Conservation (phyloP, 2,329 filamentous ascomycete genomes). For the Kalaharituber pfeilii region DNA sequence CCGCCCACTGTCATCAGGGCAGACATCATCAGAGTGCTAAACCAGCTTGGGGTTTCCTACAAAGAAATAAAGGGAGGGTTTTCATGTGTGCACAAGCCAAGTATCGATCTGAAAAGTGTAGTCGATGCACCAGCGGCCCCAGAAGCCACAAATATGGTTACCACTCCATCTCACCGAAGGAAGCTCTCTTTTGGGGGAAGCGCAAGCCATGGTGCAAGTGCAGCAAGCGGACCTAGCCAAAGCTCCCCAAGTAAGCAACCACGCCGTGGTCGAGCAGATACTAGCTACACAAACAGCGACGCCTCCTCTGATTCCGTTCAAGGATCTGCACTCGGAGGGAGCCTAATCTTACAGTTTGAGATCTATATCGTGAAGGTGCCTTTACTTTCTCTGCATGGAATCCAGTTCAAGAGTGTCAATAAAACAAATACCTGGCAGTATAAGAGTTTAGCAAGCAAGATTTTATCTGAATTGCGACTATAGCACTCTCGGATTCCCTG, state of each 20-base stretch:
- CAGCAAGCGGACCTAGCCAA: slow-evolving; percentile 34
- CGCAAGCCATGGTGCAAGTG: background rate
- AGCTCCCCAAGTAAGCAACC: slow-evolving; percentile 30
- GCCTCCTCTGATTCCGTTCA: slow-evolving; percentile 66
- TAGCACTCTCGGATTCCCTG: slow-evolving; percentile 29
- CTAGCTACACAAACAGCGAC: slow-evolving; percentile 74
- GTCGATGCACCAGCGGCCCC: slow-evolving; percentile 35
- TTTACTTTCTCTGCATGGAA: slow-evolving; percentile 75
- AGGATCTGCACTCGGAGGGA: slow-evolving; percentile 74
- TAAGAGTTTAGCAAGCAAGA: slow-evolving; percentile 94
- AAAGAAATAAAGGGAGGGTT: slow-evolving; percentile 88
- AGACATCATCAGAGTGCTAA: slow-evolving; percentile 80
- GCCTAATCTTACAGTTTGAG: slow-evolving; percentile 75
- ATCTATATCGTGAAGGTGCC: slow-evolving; percentile 97
- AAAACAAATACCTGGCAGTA: slow-evolving; percentile 84
- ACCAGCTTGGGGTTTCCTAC: slow-evolving; percentile 76
- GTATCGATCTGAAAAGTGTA: slow-evolving; percentile 67
- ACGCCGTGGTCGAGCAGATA: slow-evolving; percentile 38
- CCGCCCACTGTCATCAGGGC: slow-evolving; percentile 68
- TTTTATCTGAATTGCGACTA: slow-evolving; percentile 68
- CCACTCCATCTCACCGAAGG: slow-evolving; percentile 26
- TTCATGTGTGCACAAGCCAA: slow-evolving; percentile 70
- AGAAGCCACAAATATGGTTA: slow-evolving; percentile 22
- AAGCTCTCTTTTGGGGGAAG: slow-evolving; percentile 19
- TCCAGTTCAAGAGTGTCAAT: slow-evolving; percentile 86